phyloP scores from a whole-genome alignment of 257 asterid genomes.

The Sherardia arvensis region DNA sequence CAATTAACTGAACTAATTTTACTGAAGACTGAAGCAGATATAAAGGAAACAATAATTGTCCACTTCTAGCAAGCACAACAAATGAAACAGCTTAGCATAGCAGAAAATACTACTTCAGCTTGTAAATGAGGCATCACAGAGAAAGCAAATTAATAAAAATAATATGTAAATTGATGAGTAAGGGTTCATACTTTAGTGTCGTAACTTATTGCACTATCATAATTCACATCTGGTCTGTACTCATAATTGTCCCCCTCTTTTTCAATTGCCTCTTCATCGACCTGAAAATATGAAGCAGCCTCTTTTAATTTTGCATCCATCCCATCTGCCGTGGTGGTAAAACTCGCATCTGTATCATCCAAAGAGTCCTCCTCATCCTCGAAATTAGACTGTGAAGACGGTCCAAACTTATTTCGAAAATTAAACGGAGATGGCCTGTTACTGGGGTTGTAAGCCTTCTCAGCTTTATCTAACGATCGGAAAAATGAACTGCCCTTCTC shows the following conservation, averaged over 20 bases:
- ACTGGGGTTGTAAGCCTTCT: slow-evolving; percentile 31
- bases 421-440: slow-evolving; percentile 19
- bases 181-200: slow-evolving; percentile 51
- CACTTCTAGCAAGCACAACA: background rate
- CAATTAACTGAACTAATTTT: background rate
- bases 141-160: background rate
- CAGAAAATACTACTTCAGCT: background rate
- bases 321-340: slow-evolving; percentile 47
- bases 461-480: slow-evolving; percentile 36
- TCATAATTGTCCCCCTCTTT: slow-evolving; percentile 43
- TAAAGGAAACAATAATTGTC: background rate
- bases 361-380: slow-evolving; percentile 20
- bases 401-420: slow-evolving; percentile 23
- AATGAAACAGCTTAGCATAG: background rate
- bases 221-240: slow-evolving; percentile 64
- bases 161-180: background rate
- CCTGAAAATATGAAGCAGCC: slow-evolving; percentile 63
- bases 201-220: slow-evolving; percentile 48
- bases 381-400: slow-evolving; percentile 17
- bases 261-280: slow-evolving; percentile 47
- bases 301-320: slow-evolving; percentile 48
- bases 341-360: slow-evolving; percentile 33
- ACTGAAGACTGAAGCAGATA: background rate
- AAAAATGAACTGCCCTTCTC: slow-evolving; percentile 31
- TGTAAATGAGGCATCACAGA: background rate